Base-by-base conservation (phyloP, 768 basidiomycete species). In the Coprinellus aureogranulatus region DNA sequence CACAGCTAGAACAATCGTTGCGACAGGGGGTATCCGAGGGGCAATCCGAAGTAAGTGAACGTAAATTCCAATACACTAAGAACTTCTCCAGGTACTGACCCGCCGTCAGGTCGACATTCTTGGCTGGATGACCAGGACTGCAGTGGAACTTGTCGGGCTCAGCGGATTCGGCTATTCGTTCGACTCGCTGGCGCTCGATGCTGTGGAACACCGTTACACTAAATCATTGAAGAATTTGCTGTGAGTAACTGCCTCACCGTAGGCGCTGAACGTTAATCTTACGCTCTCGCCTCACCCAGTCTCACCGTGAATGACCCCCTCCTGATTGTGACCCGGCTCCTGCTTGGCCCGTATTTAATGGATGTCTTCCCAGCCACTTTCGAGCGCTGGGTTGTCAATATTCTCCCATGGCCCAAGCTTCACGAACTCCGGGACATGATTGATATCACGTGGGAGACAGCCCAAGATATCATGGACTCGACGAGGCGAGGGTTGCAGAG, bases 401-500 rank as follows among this genome's bases (percentile, higher is more conserved):
- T 12, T 2, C 26, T 51, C 8, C 55, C 55, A 4, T 57, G 37
- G 55, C 45, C 45, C 23, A 50, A 50, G 3, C 28, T 57, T 18
- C 55, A 51, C 9, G 28, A 26, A 10, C 4, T 53, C 4, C n/a
- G 40, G 14, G 63, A 67, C 20, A 66, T 75, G 22, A 59, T 72
- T 0, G 69, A 72, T 25, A 59, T 64, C 4, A 71, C 80, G 65
- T 57, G 73, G 9, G 53, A 67, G 18, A 68, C 68, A 6, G 70
- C 78, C 1, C 57, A 64, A 23, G 63, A 71, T 10, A 72, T 81
- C 4, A 71, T 70, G 27, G 45, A 67, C n/a, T 61, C 64, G 40
- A 78, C 77, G 65, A 73, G 72, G 54, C 59, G 51, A 22, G 68
- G 71, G 1, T 53, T 77, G 2, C 58, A 59, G 22, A 59, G 64